Evolutionary conservation across 257 asterid genomes (phyloP), one percentile per base, ranked within the genome.

Genomic region (Anisodus tanguticus): DNA sequence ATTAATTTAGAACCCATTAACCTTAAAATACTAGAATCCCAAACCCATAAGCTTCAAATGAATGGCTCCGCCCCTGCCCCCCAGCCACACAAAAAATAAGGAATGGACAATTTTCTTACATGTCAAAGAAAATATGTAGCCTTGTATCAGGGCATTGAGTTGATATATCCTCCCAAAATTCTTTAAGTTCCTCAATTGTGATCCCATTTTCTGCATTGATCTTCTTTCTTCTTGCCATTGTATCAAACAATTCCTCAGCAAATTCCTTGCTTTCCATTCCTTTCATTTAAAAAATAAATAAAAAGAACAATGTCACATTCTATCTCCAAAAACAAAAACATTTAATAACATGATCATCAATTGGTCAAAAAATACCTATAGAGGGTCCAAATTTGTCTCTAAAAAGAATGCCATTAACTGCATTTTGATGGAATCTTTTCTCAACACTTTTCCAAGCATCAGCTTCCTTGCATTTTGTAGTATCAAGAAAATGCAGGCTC

Each of bases 231-330:
- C 99, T 93, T 12, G 91, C 95, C 92, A 96, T 78, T 1, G 99
- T 93, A 88, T 94, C 98, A 54, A 87, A 93, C 82, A 96, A 82
- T 85, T 92, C 98, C 43, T 79, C 97, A 0, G 98, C 94, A 64
- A 96, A 95, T 60, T 95, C 99, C 86, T 92, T 91, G 88, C 94
- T 93, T 53, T 94, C 93, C 98, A 95, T 90, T 70, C 99, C 99
- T 95, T 89, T 53, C 59, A 84, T 74, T 19, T 37, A 62, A 19
- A 19, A 72, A 71, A 12, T 11, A 11, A 31, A 22, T 22, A 22
- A 22, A 35, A 67, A 16, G 55, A 85, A 83, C 15, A 13, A 59
- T 70, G 76, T 43, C 53, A 76, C 35, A 16, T 64, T 19, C 8
- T 35, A n/a, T 15, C 5, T 35, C 3, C 39, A 22, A 22, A 22